A percentile compares a stretch with the other conserved stretches of the same genome.
Conservation (phyloP, 768 basidiomycete genomes). For the Tubosaeta brunneosetosa region DNA sequence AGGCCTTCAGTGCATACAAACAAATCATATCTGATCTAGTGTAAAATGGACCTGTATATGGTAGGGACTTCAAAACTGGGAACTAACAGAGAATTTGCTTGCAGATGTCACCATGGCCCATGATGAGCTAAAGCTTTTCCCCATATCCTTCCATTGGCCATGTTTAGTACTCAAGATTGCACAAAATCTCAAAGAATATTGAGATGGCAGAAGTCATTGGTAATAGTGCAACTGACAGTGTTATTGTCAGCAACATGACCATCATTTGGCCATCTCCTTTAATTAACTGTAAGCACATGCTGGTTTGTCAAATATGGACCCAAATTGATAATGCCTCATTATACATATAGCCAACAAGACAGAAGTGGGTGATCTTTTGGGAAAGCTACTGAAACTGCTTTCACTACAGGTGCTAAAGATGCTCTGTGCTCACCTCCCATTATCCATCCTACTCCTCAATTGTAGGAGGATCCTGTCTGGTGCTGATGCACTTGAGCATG, state of each 20-base stretch:
- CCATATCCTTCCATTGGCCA: constrained; percentile 52
- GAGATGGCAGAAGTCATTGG: constrained; percentile 84
- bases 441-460: constrained; percentile 81
- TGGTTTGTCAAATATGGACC: background rate
- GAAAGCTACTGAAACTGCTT: constrained; percentile 77
- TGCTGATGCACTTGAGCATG: constrained; percentile 86
- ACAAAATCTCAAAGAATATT: constrained; percentile 73
- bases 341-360: constrained; percentile 54
- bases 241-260: constrained; percentile 97
- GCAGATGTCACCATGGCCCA: constrained; percentile 69
- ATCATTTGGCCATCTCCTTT: constrained; percentile 66
- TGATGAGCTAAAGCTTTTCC: constrained; percentile 51
- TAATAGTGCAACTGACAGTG: constrained; percentile 75
- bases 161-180: constrained; percentile 91
- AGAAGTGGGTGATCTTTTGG: constrained; percentile 88
- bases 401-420: constrained; percentile 69
- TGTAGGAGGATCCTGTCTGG: constrained; percentile 90
- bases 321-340: constrained; percentile 19
- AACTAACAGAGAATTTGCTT: constrained; percentile 55
- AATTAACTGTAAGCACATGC: constrained; percentile 45
- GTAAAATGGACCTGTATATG: background rate
- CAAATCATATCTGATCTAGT: background rate
- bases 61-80: constrained; percentile 73
- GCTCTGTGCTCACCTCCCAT: constrained; percentile 73
- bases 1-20: constrained; percentile 66